Base-by-base conservation (phyloP, 306 rosid genomes). In the Quercus alba region DNA sequence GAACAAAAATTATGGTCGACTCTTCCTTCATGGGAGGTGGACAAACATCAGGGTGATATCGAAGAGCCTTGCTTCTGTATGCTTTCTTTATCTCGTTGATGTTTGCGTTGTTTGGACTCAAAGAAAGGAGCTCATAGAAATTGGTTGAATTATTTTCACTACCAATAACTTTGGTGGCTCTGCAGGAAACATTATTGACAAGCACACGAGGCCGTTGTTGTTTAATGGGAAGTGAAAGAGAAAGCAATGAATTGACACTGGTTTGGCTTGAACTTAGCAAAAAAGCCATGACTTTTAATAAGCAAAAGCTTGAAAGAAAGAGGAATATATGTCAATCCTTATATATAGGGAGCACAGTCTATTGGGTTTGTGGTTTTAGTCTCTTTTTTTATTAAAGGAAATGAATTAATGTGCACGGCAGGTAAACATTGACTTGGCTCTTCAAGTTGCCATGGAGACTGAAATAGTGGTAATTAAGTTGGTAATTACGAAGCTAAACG, bases 41-140 rank as follows among this genome's bases (percentile, higher is more conserved):
- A 49, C 91, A 91, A 26, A 86, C 79, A 18, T 92, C 93, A 0
- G 97, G 97, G 35, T 92, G 97, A 57, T 89, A 87, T 18, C 26
- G 78, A 35, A 84, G 90, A 0, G 93, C 97, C 93, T 84, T 84
- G 31, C 72, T 77, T 77, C 92, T 81, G 4, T 92, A 90, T 0
- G 94, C 94, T 70, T 64, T 87, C 82, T 89, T 92, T 46, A 90
- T 87, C 31, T 92, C 97, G 20, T 83, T 85, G 33, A 17, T 31
- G 57, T 86, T 90, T 28, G 90, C 88, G 3, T 44, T 80, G 2
- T 70, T 38, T 0, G 87, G 75, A 63, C 84, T 90, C 84, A 92
- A 51, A 10, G 78, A 74, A 5, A 92, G 84, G 3, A 88, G 3
- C 72, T 85, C 75, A 79, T 92, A 92, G 52, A 86, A 87, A 72